Conservation (phyloP, 2,329 filamentous ascomycete species). For the Metarhizium humberi region DNA sequence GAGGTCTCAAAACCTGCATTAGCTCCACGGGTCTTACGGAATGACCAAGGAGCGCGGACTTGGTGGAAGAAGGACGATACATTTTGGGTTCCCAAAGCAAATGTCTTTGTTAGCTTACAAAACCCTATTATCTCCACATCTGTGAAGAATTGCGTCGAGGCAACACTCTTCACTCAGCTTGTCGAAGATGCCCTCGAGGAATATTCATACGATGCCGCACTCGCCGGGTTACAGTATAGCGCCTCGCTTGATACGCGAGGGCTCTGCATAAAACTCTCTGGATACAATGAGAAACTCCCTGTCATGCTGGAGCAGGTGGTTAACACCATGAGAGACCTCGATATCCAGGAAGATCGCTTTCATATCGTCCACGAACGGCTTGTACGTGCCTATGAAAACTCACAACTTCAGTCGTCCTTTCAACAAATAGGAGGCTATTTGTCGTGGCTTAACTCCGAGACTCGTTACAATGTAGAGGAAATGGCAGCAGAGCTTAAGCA, state of each 20-base stretch:
- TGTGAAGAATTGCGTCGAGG: conserved; percentile 68
- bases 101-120: conserved; percentile 69
- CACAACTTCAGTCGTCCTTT: conserved; percentile 81
- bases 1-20: conserved; percentile 68
- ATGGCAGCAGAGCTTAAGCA: conserved; percentile 65
- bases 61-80: conserved; percentile 99
- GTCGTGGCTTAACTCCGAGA: conserved; percentile 68
- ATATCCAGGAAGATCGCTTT: conserved; percentile 80
- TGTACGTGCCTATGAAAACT: conserved; percentile 70
- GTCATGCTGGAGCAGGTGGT: conserved; percentile 87
- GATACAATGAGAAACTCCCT: conserved; percentile 93
- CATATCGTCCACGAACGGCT: conserved; percentile 83
- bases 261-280: conserved; percentile 68
- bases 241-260: conserved; percentile 66
- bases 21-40: conserved; percentile 72
- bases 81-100: conserved; percentile 96
- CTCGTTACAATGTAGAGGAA: conserved; percentile 71
- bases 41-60: conserved; percentile 68
- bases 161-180: conserved; percentile 72
- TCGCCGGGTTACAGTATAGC: conserved; percentile 79
- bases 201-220: conserved; percentile 91
- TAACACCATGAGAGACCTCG: conserved; percentile 71
- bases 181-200: conserved; percentile 84
- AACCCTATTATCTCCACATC: conserved; percentile 74
- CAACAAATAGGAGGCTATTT: conserved; percentile 79